Conservation (phyloP, 2,329 filamentous ascomycete genomes). For the Cladosporium sp. region DNA sequence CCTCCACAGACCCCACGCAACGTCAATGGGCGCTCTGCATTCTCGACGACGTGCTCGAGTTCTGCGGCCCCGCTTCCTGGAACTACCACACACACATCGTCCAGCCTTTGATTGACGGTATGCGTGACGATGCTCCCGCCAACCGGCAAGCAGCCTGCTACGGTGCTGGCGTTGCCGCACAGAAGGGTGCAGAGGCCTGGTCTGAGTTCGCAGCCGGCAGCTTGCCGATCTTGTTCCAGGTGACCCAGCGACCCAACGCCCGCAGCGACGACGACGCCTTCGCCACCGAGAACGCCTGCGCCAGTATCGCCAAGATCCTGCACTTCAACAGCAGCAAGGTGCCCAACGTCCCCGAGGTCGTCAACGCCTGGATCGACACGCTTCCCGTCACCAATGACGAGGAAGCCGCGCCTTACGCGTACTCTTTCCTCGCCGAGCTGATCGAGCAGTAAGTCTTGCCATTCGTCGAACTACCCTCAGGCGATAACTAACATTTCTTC, state of each 20-base stretch:
- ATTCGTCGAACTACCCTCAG: neutral
- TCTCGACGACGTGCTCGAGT: conserved; percentile 95
- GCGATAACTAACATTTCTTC: conserved; percentile 24
- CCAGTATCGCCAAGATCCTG: conserved; percentile 92
- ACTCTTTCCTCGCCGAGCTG: conserved; percentile 81
- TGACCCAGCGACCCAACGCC: conserved; percentile 72
- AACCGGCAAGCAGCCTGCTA: conserved; percentile 96
- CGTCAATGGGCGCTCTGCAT: conserved; percentile 99
- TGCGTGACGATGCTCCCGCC: conserved; percentile 77
- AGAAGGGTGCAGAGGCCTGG: conserved; percentile 83
- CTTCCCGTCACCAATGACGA: conserved; percentile 91
- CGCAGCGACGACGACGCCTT: conserved; percentile 91
- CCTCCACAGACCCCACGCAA: conserved; percentile 76
- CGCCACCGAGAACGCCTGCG: conserved; percentile 94
- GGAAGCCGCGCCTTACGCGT: conserved; percentile 93
- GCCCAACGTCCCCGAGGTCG: conserved; percentile 66
- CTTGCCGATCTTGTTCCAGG: conserved; percentile 76
- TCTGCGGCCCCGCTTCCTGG: conserved; percentile 84
- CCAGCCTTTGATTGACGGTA: conserved; percentile 77
- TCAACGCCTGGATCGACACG: conserved; percentile 82
- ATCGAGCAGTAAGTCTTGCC: conserved; percentile 80
- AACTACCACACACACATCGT: conserved; percentile 81
- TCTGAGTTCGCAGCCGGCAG: conserved; percentile 77
- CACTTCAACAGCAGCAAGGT: conserved; percentile 80
- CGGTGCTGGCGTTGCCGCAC: conserved; percentile 89